Evolutionary conservation across 305 asterid species (phyloP), one percentile per base, ranked within the genome.

Genomic region (Fraxinus sp.): DNA sequence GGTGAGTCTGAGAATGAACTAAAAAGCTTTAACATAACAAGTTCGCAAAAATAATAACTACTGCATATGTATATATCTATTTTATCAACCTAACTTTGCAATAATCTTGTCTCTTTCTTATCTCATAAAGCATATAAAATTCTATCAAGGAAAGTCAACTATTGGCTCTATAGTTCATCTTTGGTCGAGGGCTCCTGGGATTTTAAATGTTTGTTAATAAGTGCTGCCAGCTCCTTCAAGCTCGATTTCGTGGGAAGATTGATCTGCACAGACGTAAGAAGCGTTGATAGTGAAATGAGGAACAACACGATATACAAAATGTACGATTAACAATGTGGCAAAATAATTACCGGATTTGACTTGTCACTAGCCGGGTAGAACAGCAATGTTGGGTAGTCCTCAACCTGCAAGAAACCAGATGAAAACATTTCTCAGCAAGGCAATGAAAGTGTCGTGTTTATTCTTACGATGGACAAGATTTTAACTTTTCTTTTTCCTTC

Each of bases 311-410:
- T 36, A 28, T 22, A 39, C 11, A 33, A 9, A 76, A 41, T 59
- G 3, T 41, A 20, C 6, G 28, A 4, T 41, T 2, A 49, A 83
- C 11, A 11, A 30, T 1, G 11, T 20, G 39, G 78, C 36, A 37
- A 74, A 74, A 22, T 57, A 30, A 33, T 85, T 89, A 94, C 98
- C 79, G 93, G 95, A 78, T 87, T 92, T 62, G 91, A 83, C 89
- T 92, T 96, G 87, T 94, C 91, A 68, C 35, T 85, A 3, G 92
- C 92, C 1, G 91, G 90, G 94, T 91, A 96, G 90, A 96, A 96
- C 78, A 96, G 88, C 76, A 96, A 78, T 0, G 93, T 33, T 16
- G 99, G 99, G 79, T 90, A 96, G 64, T 96, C 98, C 85, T 93
- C 96, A 77, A 91, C 98, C 97, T 94, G 95, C 88, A 84, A 77